Conservation (phyloP, 306 rosid genomes). For the barrel medic (Medicago truncatula) region MtrunA17r5.0-ANR NC_053043.1:8406001-8406500, state of each 20-base stretch:
- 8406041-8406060: neutral
- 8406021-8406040: neutral
- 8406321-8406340: neutral
- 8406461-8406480: slow-evolving; percentile 39
- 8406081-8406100: neutral
- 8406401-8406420: slow-evolving; percentile 45
- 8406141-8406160: slow-evolving; percentile 16
- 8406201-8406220: neutral
- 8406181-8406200: slow-evolving; percentile 13
- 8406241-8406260: neutral
- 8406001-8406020: neutral
- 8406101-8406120: slow-evolving; percentile 6
- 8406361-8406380: slow-evolving; percentile 33
- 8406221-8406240: neutral
- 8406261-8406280: neutral
- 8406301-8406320: neutral
- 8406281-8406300: no score
- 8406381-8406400: slow-evolving; percentile 36
- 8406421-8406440: slow-evolving; percentile 39
- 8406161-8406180: neutral
- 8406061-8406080: neutral
- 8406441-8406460: slow-evolving; percentile 44
- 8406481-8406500: slow-evolving; percentile 10
- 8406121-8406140: slow-evolving; percentile 18
- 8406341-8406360: slow-evolving; percentile 33